A percentile compares a stretch with the other conserved stretches of the same genome.
phyloP scores from a whole-genome alignment of 345 rosid genomes.

The Salix exigua region DNA sequence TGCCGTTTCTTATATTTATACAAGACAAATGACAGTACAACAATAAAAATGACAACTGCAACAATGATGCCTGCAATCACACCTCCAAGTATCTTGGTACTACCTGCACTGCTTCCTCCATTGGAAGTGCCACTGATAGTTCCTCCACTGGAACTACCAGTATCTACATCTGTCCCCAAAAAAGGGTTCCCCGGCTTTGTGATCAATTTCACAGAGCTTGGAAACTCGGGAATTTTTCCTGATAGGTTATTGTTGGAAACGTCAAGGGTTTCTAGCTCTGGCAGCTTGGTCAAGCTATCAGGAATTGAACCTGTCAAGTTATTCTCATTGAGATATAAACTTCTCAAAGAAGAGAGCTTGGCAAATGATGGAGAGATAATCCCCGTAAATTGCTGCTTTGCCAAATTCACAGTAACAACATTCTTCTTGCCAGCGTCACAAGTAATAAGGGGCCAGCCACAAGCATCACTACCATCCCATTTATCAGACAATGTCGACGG shows the following conservation, averaged over 20 bases:
- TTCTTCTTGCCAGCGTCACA: constrained; percentile 43
- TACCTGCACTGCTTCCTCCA: not conserved
- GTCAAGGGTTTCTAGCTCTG: constrained; percentile 8
- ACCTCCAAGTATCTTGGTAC: constrained; percentile 7
- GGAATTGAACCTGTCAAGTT: constrained; percentile 67
- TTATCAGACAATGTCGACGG: constrained; percentile 53
- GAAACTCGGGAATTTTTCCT: constrained; percentile 9
- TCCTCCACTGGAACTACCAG: not conserved
- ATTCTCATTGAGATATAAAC: constrained; percentile 51
- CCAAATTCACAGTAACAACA: constrained; percentile 48
- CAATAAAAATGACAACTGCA: constrained; percentile 15
- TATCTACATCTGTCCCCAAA: not conserved
- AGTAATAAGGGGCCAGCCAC: constrained; percentile 55
- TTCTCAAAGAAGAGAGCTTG: constrained; percentile 51
- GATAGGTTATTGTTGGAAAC: constrained; percentile 16
- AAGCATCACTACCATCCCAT: constrained; percentile 70
- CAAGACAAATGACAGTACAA: constrained; percentile 6
- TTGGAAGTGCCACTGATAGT: not conserved
- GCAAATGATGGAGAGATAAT: constrained; percentile 60
- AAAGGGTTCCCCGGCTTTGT: constrained; percentile 12
- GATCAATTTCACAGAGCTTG: not conserved
- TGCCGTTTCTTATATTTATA: constrained; percentile 10
- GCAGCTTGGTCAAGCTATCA: constrained; percentile 44
- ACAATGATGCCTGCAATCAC: constrained; percentile 17
- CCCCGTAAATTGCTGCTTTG: constrained; percentile 49